A percentile compares a stretch with the other conserved stretches of the same genome.
Evolutionary conservation across 345 rosid genomes (phyloP).

Genomic region (Arabidopsis thaliana): TAIR10.1 NC_003074.8:18089001-18089500

Average conservation of each 20-base stretch:
- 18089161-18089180: conserved; percentile 23
- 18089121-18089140: neutral
- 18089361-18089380: conserved; percentile 75
- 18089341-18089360: conserved; percentile 69
- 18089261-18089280: conserved; percentile 11
- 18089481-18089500: too few species aligned
- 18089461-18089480: conserved; percentile 59
- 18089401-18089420: conserved; percentile 78
- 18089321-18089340: conserved; percentile 4
- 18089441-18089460: conserved; percentile 62
- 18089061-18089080: too few species aligned
- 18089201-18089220: conserved; percentile 30
- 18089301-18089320: neutral
- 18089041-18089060: too few species aligned
- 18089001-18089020: too few species aligned
- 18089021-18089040: too few species aligned
- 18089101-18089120: too few species aligned
- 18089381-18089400: conserved; percentile 79
- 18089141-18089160: conserved; percentile 7
- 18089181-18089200: conserved; percentile 37
- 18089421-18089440: conserved; percentile 75
- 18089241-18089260: conserved; percentile 39
- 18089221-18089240: conserved; percentile 27
- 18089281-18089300: conserved; percentile 8
- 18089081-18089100: too few species aligned